A percentile compares a stretch with the other conserved stretches of the same genome.
phyloP scores from a whole-genome alignment of 75 land plant species.

The Picea sitchensis region DNA sequence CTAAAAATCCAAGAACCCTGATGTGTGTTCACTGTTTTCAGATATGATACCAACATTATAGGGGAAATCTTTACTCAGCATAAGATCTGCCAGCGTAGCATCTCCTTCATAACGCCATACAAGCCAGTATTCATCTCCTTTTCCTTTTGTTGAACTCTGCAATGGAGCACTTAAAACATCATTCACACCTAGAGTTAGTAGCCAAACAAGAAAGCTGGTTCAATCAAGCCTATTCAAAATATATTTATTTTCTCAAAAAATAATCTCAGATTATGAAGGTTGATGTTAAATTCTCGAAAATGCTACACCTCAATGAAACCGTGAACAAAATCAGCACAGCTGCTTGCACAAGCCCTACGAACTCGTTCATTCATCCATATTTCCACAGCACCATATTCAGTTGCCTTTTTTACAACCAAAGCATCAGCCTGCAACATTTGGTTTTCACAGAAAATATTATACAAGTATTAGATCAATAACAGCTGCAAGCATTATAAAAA shows the following conservation, averaged over 20 bases:
- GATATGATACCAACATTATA: conserved; percentile 76
- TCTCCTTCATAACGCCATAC: conserved; percentile 94
- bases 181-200: conserved; percentile 9
- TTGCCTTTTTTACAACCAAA: conserved; percentile 91
- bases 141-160: conserved; percentile 59
- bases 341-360: conserved; percentile 84
- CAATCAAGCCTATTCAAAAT: neutral
- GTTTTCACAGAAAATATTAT: neutral
- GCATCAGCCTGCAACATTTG: conserved; percentile 40
- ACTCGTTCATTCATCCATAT: conserved; percentile 99
- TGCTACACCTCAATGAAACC: conserved; percentile 68
- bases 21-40: neutral
- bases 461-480: neutral
- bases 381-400: conserved; percentile 98
- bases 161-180: conserved; percentile 3
- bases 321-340: conserved; percentile 93
- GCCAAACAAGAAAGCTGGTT: neutral
- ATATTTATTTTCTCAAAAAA: neutral
- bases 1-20: neutral
- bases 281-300: neutral
- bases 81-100: conserved; percentile 78
- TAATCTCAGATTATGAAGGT: neutral
- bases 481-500: neutral
- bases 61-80: conserved; percentile 88
- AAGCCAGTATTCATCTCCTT: conserved; percentile 89